Conservation (phyloP, 2,329 filamentous ascomycete species). For the Xylaria sp. region DNA sequence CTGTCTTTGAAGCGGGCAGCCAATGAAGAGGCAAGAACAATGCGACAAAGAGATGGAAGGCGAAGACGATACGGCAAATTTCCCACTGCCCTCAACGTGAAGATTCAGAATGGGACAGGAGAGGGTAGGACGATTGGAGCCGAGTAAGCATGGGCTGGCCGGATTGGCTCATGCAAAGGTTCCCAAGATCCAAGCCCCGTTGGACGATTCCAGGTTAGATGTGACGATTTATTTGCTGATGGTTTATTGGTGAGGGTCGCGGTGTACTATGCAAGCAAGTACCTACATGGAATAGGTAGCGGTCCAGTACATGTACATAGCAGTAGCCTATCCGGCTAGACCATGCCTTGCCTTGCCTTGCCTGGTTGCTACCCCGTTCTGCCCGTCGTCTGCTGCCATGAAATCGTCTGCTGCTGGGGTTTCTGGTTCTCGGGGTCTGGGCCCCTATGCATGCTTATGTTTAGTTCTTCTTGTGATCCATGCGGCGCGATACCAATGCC, state of each 20-base stretch:
- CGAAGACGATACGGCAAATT: conserved; percentile 23
- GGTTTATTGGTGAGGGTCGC: background rate
- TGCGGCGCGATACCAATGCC: background rate
- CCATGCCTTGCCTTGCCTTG: no score
- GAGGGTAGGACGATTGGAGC: background rate
- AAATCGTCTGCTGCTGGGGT: no score
- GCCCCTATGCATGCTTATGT: background rate
- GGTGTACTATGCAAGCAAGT: no score
- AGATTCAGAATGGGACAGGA: conserved; percentile 6
- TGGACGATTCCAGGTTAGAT: background rate
- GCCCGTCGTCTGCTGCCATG: no score
- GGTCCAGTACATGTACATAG: no score
- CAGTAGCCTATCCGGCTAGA: no score
- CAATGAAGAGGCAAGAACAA: conserved; percentile 12
- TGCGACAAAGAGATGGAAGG: conserved; percentile 18
- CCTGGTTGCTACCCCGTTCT: no score
- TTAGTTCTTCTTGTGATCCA: background rate
- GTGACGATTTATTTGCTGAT: background rate
- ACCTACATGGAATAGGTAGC: no score
- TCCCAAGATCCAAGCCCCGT: background rate
- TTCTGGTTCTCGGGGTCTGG: background rate
- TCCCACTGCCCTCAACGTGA: background rate
- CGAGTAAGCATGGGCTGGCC: background rate
- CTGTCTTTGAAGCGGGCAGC: conserved; percentile 19
- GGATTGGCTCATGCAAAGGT: background rate